phyloP scores from a whole-genome alignment of 2,329 filamentous ascomycete genomes.

The Calonectria naviculata region DNA sequence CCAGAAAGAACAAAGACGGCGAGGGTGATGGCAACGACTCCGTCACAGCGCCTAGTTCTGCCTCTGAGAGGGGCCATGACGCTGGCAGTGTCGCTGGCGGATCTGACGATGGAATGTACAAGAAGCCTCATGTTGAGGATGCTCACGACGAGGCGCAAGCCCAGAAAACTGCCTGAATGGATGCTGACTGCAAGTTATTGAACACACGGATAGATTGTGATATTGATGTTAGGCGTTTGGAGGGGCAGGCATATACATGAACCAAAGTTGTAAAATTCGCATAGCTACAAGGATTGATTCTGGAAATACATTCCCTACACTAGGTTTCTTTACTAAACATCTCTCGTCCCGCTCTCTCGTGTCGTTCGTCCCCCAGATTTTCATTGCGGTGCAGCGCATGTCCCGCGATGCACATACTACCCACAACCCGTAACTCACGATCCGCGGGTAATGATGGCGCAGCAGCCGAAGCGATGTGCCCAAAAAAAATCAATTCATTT shows the following conservation, averaged over 20 bases:
- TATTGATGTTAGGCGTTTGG: slow-evolving; percentile 30
- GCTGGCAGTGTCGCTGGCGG: slow-evolving; percentile 23
- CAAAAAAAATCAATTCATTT: background rate
- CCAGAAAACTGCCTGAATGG: background rate
- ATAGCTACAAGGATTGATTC: slow-evolving; percentile 5
- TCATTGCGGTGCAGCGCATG: background rate
- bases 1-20: slow-evolving; percentile 31
- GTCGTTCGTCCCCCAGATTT: slow-evolving; percentile 14
- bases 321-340: background rate
- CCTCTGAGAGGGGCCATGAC: slow-evolving; percentile 30
- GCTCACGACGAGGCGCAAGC: background rate
- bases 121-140: slow-evolving; percentile 40
- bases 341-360: background rate
- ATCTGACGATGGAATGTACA: slow-evolving; percentile 33
- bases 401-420: slow-evolving; percentile 1
- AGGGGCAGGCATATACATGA: slow-evolving; percentile 6
- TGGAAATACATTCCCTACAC: slow-evolving; percentile 10
- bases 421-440: background rate
- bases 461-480: background rate
- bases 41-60: slow-evolving; percentile 36
- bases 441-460: background rate
- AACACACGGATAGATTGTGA: background rate
- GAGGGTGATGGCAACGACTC: slow-evolving; percentile 31
- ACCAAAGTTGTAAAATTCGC: slow-evolving; percentile 8
- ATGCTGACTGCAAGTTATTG: background rate